These are phyloP conservation scores for Stereocaulon alpinum DNA, from an alignment of 495 filamentous ascomycete species.

Conservation along the genomic window DNA sequence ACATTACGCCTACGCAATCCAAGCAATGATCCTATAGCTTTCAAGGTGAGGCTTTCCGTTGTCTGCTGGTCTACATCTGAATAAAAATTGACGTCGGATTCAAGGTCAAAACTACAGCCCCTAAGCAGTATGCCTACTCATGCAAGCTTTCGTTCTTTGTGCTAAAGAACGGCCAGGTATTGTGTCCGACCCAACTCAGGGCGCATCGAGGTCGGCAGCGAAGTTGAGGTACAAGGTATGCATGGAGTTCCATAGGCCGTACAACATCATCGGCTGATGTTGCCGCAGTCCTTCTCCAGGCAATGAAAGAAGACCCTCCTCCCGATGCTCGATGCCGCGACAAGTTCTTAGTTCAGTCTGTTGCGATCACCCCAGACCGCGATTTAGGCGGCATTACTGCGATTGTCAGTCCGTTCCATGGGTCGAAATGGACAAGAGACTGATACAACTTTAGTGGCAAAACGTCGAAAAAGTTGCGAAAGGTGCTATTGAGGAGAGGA, in stretches of 20 bases:
- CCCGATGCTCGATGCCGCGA: slow-evolving; percentile 81
- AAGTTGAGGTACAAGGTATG: slow-evolving; percentile 88
- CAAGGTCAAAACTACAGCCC: slow-evolving; percentile 97
- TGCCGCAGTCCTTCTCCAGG: slow-evolving; percentile 74
- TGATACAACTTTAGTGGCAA: slow-evolving; percentile 51
- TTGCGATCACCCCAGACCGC: slow-evolving; percentile 71
- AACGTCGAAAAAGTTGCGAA: slow-evolving; percentile 68
- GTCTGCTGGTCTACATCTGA: background rate
- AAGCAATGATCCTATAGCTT: slow-evolving; percentile 70
- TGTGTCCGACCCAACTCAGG: slow-evolving; percentile 97
- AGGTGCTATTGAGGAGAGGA: slow-evolving; percentile 73
- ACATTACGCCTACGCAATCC: slow-evolving; percentile 69
- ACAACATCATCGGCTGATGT: slow-evolving; percentile 10
- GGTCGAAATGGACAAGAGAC: slow-evolving; percentile 14
- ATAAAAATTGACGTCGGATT: background rate
- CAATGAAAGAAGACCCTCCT: slow-evolving; percentile 92
- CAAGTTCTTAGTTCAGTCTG: slow-evolving; percentile 96
- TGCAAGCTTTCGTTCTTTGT: slow-evolving; percentile 14
- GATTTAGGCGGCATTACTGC: slow-evolving; percentile 68
- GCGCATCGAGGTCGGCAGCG: slow-evolving; percentile 75
- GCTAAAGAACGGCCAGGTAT: slow-evolving; percentile 52
- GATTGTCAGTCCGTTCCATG: slow-evolving; percentile 49
- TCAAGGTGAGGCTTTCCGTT: slow-evolving; percentile 60
- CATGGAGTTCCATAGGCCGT: slow-evolving; percentile 12
- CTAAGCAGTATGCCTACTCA: slow-evolving; percentile 73